Percentiles rank a stretch among this genome's conserved stretches.
Evolutionary conservation across 345 rosid species (phyloP).

Genomic region (Jatropha curcas): DNA sequence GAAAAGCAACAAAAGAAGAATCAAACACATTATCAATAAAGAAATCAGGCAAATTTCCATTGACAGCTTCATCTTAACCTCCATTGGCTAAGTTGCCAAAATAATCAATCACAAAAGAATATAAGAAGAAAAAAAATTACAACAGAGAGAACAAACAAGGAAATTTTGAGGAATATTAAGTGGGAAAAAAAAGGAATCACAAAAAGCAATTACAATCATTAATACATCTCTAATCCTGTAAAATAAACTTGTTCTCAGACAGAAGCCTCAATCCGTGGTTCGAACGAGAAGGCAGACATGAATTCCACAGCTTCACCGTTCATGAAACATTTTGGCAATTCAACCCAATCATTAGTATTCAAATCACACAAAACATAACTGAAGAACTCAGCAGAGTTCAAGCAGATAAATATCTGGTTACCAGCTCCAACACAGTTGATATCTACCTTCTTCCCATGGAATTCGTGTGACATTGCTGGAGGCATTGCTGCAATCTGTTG

Average conservation of each 20-base stretch:
- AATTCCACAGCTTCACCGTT: constrained; percentile 66
- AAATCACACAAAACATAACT: constrained; percentile 56
- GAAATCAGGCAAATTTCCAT: constrained; percentile 1
- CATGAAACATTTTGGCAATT: constrained; percentile 49
- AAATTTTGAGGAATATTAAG: not conserved
- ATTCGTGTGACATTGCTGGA: constrained; percentile 76
- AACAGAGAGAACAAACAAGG: not conserved
- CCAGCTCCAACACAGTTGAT: constrained; percentile 81
- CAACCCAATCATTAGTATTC: constrained; percentile 55
- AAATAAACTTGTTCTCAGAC: constrained; percentile 32
- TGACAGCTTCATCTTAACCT: not conserved
- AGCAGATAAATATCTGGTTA: constrained; percentile 63
- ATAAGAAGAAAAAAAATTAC: not conserved
- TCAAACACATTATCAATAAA: not conserved
- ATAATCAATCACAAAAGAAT: constrained; percentile 2
- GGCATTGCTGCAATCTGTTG: constrained; percentile 70
- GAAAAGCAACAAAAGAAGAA: not conserved
- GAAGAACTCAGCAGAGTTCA: constrained; percentile 57
- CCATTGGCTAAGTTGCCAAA: constrained; percentile 4
- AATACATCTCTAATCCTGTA: not conserved
- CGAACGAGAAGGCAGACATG: constrained; percentile 76
- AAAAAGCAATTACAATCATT: constrained; percentile 8
- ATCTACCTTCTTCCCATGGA: constrained; percentile 70
- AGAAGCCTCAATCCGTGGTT: constrained; percentile 79
- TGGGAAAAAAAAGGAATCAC: not conserved